These are phyloP conservation scores for Nepenthes alata DNA, from an alignment of 179 eudicot genomes.

Conservation along the genomic window DNA sequence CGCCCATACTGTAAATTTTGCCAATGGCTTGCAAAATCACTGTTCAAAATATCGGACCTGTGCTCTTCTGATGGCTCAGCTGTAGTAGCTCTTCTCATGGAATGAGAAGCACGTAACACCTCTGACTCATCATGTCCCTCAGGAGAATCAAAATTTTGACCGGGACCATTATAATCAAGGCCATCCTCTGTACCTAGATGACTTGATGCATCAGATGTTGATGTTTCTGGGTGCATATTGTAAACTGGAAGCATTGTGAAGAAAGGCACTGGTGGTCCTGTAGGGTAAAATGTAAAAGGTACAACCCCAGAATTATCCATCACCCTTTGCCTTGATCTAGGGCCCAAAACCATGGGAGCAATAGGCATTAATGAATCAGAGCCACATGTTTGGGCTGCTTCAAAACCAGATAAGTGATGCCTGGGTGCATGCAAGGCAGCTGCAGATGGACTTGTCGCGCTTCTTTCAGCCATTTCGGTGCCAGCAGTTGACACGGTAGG, in stretches of 20 bases:
- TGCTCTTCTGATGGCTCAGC: slow-evolving; percentile 23
- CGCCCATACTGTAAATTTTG: slow-evolving; percentile 75
- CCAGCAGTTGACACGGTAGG: slow-evolving; percentile 16
- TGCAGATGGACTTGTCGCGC: slow-evolving; percentile 18
- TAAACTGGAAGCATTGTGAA: slow-evolving; percentile 68
- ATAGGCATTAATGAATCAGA: slow-evolving; percentile 39
- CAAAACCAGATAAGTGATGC: slow-evolving; percentile 31
- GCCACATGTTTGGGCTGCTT: slow-evolving; percentile 40
- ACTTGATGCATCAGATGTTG: slow-evolving; percentile 32
- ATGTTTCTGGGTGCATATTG: slow-evolving; percentile 30
- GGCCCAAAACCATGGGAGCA: slow-evolving; percentile 42
- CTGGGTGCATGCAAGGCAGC: slow-evolving; percentile 26
- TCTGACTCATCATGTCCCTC: slow-evolving; percentile 25
- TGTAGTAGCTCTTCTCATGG: slow-evolving; percentile 20
- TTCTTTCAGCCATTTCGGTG: slow-evolving; percentile 28
- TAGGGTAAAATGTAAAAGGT: slow-evolving; percentile 52
- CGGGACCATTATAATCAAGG: slow-evolving; percentile 23
- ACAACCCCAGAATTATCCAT: slow-evolving; percentile 38
- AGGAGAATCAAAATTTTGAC: slow-evolving; percentile 23
- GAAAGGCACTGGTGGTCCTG: slow-evolving; percentile 93
- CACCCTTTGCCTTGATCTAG: slow-evolving; percentile 41
- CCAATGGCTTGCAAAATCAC: slow-evolving; percentile 83
- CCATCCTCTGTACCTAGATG: slow-evolving; percentile 27
- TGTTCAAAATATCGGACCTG: slow-evolving; percentile 53
- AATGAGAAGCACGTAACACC: slow-evolving; percentile 17